Evolutionary conservation across 257 asterid genomes (phyloP), one percentile per base, ranked within the genome.

Genomic region (Plantago ovata): DNA sequence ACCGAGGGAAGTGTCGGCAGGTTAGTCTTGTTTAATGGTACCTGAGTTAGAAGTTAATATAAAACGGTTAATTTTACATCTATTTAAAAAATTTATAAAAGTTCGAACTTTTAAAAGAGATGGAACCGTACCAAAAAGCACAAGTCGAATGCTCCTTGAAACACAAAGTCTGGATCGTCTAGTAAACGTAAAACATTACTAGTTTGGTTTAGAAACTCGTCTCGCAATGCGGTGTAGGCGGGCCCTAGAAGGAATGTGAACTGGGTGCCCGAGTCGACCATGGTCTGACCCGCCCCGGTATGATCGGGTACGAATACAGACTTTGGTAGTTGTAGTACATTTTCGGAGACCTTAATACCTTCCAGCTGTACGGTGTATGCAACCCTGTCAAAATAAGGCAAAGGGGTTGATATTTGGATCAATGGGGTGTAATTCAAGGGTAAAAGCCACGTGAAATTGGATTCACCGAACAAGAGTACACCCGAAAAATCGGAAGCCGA

Each of bases 261-360:
- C 13, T 92, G 98, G 53, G 98, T 92, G 15, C 98, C 98, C 19
- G 96, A 92, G 60, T 92, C 98, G 5, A 88, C 94, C 94, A 92
- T 88, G 60, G 96, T 88, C 40, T 92, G 98, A 53, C 98, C 98
- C 72, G 98, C 95, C 13, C 98, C 96, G 8, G 95, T 88, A 20
- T 88, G 96, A 38, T 92, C 96, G 49, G 98, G 98, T 69, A 63
- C 85, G 66, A 81, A 80, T 22, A 83, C 58, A 58, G 94, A 83
- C 10, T 82, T 77, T 6, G 98, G 90, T 18, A 92, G 19, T 0
- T 73, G 82, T 1, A 92, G 69, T 3, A 71, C 22, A 6, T 75
- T 83, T 10, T 77, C 58, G 3, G 81, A 64, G 36, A 92, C 96
- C 63, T 56, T 75, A 38, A 92, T 92, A 16, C 98, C 98, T 76